A percentile compares a stretch with the other conserved stretches of the same genome.
phyloP scores from a whole-genome alignment of 2,329 filamentous ascomycete genomes.

The Huntiella abstrusa region DNA sequence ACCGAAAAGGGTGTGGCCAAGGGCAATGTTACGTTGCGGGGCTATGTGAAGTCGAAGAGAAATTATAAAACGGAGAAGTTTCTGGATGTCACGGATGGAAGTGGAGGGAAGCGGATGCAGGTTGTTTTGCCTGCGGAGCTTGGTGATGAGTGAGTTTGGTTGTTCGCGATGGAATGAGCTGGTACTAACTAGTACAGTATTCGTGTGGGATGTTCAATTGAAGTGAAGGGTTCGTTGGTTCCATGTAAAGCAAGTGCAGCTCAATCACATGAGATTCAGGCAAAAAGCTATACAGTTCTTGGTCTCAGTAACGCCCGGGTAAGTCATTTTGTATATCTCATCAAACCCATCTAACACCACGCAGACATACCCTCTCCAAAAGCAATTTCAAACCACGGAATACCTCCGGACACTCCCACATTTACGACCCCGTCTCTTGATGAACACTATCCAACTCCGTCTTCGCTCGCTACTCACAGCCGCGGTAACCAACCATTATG shows the following conservation, averaged over 20 bases:
- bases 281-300: conserved; percentile 46
- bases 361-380: conserved; percentile 82
- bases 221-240: conserved; percentile 59
- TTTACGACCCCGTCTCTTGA: conserved; percentile 60
- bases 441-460: conserved; percentile 62
- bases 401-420: conserved; percentile 80
- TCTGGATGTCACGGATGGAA: conserved; percentile 73
- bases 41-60: conserved; percentile 67
- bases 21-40: conserved; percentile 17
- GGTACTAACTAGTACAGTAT: conserved; percentile 32
- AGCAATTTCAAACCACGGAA: conserved; percentile 83
- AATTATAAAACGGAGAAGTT: conserved; percentile 75
- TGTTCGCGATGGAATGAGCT: background rate
- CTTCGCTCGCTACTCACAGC: conserved; percentile 66
- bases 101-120: conserved; percentile 60
- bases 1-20: no score
- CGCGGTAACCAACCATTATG: conserved; percentile 58
- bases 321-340: conserved; percentile 18
- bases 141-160: conserved; percentile 45
- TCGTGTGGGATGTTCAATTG: conserved; percentile 63
- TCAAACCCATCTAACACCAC: background rate
- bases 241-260: conserved; percentile 51
- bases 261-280: conserved; percentile 53
- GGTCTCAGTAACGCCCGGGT: conserved; percentile 67
- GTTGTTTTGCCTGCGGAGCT: conserved; percentile 56